These are phyloP conservation scores for Nepenthes alata DNA, from an alignment of 179 eudicot genomes.

Conservation along the genomic window DNA sequence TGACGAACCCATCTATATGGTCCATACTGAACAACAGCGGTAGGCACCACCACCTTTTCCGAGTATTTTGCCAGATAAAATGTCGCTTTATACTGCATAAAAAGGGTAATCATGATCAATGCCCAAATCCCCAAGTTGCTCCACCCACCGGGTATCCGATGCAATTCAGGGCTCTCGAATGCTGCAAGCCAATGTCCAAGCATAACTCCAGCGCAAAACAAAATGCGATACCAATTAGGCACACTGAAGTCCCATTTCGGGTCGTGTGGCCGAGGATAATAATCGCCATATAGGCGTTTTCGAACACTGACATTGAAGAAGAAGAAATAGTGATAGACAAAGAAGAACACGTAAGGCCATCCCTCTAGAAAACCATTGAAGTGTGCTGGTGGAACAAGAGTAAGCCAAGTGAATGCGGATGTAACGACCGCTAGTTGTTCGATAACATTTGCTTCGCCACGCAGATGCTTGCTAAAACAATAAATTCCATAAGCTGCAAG, in stretches of 20 bases:
- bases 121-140: constrained; percentile 52
- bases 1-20: constrained; percentile 81
- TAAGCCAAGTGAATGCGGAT: constrained; percentile 65
- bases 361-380: constrained; percentile 87
- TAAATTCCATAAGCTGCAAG: constrained; percentile 45
- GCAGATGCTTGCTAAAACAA: constrained; percentile 38
- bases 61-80: constrained; percentile 74
- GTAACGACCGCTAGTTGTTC: constrained; percentile 69
- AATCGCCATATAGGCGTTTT: constrained; percentile 69
- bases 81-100: constrained; percentile 60
- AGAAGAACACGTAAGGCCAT: constrained; percentile 75
- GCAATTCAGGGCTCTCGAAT: constrained; percentile 73
- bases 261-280: constrained; percentile 49
- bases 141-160: constrained; percentile 77
- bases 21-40: constrained; percentile 75
- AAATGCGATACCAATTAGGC: constrained; percentile 29
- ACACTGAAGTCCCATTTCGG: constrained; percentile 62
- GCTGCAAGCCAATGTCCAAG: constrained; percentile 84
- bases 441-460: constrained; percentile 37
- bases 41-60: constrained; percentile 69
- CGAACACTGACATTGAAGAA: constrained; percentile 67
- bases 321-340: constrained; percentile 80
- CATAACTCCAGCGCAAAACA: constrained; percentile 48
- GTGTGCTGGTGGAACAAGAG: constrained; percentile 75
- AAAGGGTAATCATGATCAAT: constrained; percentile 48